Percentiles rank a stretch among this genome's conserved stretches.
Conservation (phyloP, 805 yeast genomes). For the Cyberlindnera maclurae region DNA sequence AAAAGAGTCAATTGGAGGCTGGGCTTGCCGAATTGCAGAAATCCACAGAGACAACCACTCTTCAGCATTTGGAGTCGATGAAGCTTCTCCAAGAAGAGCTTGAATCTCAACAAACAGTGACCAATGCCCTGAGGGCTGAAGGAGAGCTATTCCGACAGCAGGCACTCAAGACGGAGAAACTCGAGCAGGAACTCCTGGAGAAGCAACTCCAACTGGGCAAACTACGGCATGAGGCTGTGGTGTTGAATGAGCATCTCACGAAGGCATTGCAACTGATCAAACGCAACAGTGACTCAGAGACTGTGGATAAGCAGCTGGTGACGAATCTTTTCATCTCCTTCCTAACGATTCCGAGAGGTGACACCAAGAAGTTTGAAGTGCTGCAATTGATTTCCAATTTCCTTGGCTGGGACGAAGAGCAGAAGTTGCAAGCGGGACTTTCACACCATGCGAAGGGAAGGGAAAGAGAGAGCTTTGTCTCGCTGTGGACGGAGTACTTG, state of each 20-base stretch:
- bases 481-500: constrained; percentile 73
- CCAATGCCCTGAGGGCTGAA: constrained; percentile 1
- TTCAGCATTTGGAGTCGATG: constrained; percentile 5
- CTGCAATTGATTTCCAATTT: constrained; percentile 75
- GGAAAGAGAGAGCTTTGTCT: constrained; percentile 47
- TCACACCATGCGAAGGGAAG: constrained; percentile 26
- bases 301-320: constrained; percentile 82
- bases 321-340: constrained; percentile 83
- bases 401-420: constrained; percentile 82
- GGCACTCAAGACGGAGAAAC: constrained; percentile 25
- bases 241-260: constrained; percentile 89
- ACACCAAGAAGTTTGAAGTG: constrained; percentile 90
- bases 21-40: constrained; percentile 3
- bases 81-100: constrained; percentile 21
- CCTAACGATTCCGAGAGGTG: constrained; percentile 84
- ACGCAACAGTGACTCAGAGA: constrained; percentile 64
- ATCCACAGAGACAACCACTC: constrained; percentile 1
- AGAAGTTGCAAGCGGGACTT: constrained; percentile 71
- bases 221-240: constrained; percentile 89
- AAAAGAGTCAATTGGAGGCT: constrained; percentile 3
- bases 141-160: neutral
- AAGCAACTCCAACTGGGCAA: constrained; percentile 82
- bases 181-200: constrained; percentile 52
- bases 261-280: constrained; percentile 83
- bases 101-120: constrained; percentile 19